Percentiles rank a stretch among this genome's conserved stretches.
These are phyloP conservation scores for Pyracantha coccinea DNA, from an alignment of 331 rosid genomes.

Conservation along the genomic window DNA sequence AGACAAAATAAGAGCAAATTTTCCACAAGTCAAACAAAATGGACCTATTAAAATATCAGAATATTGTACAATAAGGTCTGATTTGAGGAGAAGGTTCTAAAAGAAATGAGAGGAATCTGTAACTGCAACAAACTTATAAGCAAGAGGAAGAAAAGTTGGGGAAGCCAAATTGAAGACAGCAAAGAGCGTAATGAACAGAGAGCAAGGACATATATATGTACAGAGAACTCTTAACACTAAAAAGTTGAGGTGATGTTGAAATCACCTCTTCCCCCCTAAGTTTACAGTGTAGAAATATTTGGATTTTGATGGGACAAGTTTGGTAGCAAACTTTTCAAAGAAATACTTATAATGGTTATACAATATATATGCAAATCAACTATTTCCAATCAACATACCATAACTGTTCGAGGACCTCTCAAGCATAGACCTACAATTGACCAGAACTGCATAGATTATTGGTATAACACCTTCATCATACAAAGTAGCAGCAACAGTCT, in stretches of 20 bases:
- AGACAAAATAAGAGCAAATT: constrained; percentile 18
- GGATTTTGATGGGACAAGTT: neutral
- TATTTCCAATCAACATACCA: constrained; percentile 35
- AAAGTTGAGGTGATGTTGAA: neutral
- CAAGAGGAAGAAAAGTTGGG: neutral
- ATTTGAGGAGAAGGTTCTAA: neutral
- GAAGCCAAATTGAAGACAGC: neutral
- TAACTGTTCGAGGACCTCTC: constrained; percentile 90
- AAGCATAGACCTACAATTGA: constrained; percentile 86
- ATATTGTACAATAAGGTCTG: neutral
- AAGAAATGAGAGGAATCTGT: neutral
- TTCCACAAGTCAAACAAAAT: neutral
- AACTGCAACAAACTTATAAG: neutral
- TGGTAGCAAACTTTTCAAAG: neutral
- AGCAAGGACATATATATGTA: neutral
- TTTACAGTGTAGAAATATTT: no score
- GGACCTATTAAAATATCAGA: neutral
- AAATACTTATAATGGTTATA: neutral
- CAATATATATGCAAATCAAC: neutral
- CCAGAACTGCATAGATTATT: constrained; percentile 73
- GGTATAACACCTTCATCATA: constrained; percentile 92
- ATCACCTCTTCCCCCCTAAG: neutral
- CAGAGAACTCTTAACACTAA: neutral
- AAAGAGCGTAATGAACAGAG: neutral
- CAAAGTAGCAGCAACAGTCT: constrained; percentile 76